Percentiles rank a stretch among this genome's conserved stretches.
These are phyloP conservation scores for Tolypocladium ovalisporum DNA, from an alignment of 2,329 filamentous ascomycete species.

Conservation along the genomic window DNA sequence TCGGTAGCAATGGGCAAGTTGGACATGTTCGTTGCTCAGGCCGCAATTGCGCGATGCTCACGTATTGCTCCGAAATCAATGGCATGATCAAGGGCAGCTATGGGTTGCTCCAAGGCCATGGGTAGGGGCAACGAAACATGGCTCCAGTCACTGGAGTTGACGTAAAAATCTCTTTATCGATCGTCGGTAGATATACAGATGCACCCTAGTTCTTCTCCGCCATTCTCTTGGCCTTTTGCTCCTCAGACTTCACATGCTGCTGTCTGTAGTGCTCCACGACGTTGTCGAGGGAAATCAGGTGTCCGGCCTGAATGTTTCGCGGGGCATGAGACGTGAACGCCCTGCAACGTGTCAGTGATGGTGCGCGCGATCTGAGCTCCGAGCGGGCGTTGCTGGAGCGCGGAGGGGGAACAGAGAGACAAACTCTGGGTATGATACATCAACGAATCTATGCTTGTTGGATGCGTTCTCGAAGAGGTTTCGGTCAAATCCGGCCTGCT, in stretches of 20 bases:
- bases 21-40: background rate
- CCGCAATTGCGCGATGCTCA: background rate
- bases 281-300: slow-evolving; percentile 41
- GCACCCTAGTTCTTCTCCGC: slow-evolving; percentile 24
- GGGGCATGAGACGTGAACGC: slow-evolving; percentile 37
- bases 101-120: background rate
- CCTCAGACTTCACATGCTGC: slow-evolving; percentile 43
- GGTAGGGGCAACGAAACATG: background rate
- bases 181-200: slow-evolving; percentile 4
- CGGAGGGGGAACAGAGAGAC: slow-evolving; percentile 15
- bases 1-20: background rate
- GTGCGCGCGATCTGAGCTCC: background rate
- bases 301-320: slow-evolving; percentile 44
- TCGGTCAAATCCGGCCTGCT: slow-evolving; percentile 48
- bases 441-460: slow-evolving; percentile 33
- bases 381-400: background rate
- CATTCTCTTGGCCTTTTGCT: slow-evolving; percentile 40
- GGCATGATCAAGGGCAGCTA: background rate
- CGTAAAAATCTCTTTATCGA: background rate
- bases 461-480: slow-evolving; percentile 38
- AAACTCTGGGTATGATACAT: slow-evolving; percentile 48
- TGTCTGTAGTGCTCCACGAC: slow-evolving; percentile 47
- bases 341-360: slow-evolving; percentile 18
- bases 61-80: background rate
- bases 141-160: background rate